A percentile compares a stretch with the other conserved stretches of the same genome.
phyloP scores from a whole-genome alignment of 2,329 filamentous ascomycete species.

The Pseudogymnoascus sp. region DNA sequence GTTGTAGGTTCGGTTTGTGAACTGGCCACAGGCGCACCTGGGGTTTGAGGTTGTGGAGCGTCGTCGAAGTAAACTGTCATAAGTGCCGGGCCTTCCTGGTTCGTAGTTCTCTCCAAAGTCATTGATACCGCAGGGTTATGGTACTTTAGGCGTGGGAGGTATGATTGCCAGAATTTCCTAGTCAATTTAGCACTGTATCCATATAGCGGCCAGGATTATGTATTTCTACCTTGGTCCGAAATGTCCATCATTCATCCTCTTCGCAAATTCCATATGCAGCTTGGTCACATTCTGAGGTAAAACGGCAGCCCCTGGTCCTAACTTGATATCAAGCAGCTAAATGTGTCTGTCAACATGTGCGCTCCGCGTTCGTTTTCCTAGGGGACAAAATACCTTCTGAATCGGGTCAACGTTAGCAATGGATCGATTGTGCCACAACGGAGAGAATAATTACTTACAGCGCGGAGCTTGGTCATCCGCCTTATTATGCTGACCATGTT shows the following conservation, averaged over 20 bases:
- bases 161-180: conserved; percentile 83
- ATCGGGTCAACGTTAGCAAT: conserved; percentile 16
- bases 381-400: conserved; percentile 25
- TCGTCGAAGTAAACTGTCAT: conserved; percentile 59
- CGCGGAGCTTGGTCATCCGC: conserved; percentile 67
- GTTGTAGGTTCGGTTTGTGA: conserved; percentile 32
- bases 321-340: conserved; percentile 66
- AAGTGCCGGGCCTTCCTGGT: conserved; percentile 49
- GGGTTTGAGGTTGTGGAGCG: conserved; percentile 39
- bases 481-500: conserved; percentile 52
- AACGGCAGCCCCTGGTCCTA: conserved; percentile 75
- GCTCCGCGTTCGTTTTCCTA: background rate
- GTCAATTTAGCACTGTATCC: conserved; percentile 17
- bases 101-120: conserved; percentile 63
- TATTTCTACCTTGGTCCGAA: conserved; percentile 59
- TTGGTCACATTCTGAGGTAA: conserved; percentile 69
- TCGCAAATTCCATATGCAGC: conserved; percentile 68
- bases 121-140: conserved; percentile 84
- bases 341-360: conserved; percentile 17
- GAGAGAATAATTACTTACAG: conserved; percentile 45
- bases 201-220: background rate
- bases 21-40: conserved; percentile 30
- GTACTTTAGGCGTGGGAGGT: conserved; percentile 82
- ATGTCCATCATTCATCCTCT: conserved; percentile 57
- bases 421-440: conserved; percentile 13